Base-by-base conservation (phyloP, 1,284 basidiomycete genomes). In the Xerocomus amazonicus region DNA sequence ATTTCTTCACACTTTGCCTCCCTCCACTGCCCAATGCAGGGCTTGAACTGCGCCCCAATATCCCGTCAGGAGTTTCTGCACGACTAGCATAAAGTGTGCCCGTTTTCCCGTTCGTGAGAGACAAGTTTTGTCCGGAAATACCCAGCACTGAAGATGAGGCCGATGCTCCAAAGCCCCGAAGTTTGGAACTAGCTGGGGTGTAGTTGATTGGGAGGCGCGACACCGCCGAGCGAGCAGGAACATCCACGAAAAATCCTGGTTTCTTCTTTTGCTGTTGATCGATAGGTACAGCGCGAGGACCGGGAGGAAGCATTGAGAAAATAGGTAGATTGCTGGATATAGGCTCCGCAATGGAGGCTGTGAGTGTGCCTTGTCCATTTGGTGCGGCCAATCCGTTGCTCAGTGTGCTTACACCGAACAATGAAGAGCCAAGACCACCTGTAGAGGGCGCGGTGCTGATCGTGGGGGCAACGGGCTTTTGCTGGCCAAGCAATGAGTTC, bases 1-100 rank as follows among this genome's bases (percentile, higher is more conserved):
- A 81, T 68, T 97, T 96, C 78, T 98, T 99, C 54, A 97, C 92
- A 65, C 91, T 97, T 50, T 87, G 83, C 35, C 88, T 79, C 19
- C 72, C 71, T n/a, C 83, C 82, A 52, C 80, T 83, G 58, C 87
- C 76, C 43, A 88, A 64, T 60, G 84, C 73, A 63, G 93, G 70
- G 73, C 88, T 90, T 26, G 83, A 80, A 60, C 71, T 86, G 31
- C 78, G 77, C 23, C 75, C 76, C 27, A 81, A 55, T 55, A 83
- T 75, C 6, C 71, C 65, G 48, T 86, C 84, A 10, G 81, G 72
- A 5, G 73, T 73, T 29, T 76, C 76, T 19, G 62, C 58, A 6
- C 75, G 76, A 55, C 72, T 80, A 31, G 84, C 59, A 9, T 76
- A 70, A 37, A 87, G 69, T 10, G 76, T 71, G 48, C 74, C 75